These are phyloP conservation scores for Wickerhamiella slavikovae DNA, from an alignment of 805 yeast genomes.

Conservation along the genomic window DNA sequence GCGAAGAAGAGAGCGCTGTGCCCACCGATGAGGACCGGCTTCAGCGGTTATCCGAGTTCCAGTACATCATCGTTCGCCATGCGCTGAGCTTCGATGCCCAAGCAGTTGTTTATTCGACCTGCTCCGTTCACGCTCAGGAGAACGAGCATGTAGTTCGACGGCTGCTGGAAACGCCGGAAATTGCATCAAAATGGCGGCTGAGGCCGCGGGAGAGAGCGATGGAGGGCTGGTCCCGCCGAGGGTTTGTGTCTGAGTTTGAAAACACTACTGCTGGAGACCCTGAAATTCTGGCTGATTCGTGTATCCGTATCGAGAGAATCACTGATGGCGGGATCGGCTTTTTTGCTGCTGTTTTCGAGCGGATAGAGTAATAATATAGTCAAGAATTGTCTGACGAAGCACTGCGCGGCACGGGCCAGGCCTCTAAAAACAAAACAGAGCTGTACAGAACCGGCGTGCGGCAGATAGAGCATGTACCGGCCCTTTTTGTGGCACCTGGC, in stretches of 20 bases:
- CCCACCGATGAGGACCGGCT: conserved; percentile 27
- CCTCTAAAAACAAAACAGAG: conserved; percentile 12
- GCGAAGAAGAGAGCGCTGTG: conserved; percentile 26
- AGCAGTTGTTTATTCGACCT: conserved; percentile 80
- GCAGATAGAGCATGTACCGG: conserved; percentile 19
- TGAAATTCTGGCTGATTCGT: conserved; percentile 50
- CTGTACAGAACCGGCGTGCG: conserved; percentile 14
- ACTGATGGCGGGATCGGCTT: conserved; percentile 98
- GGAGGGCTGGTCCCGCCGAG: conserved; percentile 77
- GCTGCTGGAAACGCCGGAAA: conserved; percentile 43
- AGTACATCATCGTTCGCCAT: conserved; percentile 70
- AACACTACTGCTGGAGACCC: conserved; percentile 21
- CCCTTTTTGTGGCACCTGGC: conserved; percentile 9
- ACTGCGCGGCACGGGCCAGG: too few relatives aligned
- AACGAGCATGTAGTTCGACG: conserved; percentile 83
- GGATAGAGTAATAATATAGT: conserved; percentile 11
- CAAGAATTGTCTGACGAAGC: conserved; percentile 1
- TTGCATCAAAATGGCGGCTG: conserved; percentile 48
- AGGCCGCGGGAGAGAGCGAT: conserved; percentile 39
- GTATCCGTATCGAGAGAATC: conserved; percentile 68
- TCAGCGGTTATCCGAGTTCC: conserved; percentile 63
- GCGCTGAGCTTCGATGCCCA: conserved; percentile 54
- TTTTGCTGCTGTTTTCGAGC: conserved; percentile 81
- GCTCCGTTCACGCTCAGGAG: conserved; percentile 86
- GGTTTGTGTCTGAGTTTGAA: conserved; percentile 48